A percentile compares a stretch with the other conserved stretches of the same genome.
Evolutionary conservation across 78 protist genomes (phyloP).

Genomic region (Tieghemostelium lacteum): DNA sequence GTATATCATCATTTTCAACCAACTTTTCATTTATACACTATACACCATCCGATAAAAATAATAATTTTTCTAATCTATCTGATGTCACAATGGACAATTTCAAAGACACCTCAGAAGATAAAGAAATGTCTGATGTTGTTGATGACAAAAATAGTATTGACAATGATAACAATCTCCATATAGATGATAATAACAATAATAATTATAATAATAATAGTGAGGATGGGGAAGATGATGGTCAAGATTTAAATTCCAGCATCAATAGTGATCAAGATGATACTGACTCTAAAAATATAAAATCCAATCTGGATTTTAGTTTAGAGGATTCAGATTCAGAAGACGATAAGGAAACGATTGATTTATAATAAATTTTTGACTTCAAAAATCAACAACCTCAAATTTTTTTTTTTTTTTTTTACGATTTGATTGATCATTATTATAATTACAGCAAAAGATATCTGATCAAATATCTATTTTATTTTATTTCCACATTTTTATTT

Average conservation of each 20-base stretch:
- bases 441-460: no score
- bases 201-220: background rate
- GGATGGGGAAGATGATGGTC: background rate
- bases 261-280: background rate
- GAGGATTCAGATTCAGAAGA: no score
- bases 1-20: slow-evolving; percentile 63
- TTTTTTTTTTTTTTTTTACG: no score
- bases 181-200: background rate
- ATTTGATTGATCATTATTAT: no score
- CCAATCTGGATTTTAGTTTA: background rate
- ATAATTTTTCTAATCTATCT: background rate
- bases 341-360: no score
- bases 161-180: background rate
- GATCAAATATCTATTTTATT: no score
- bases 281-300: background rate
- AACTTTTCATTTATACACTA: slow-evolving; percentile 58
- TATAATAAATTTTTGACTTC: no score
- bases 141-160: background rate
- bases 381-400: no score
- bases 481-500: no score
- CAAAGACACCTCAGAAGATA: background rate
- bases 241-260: background rate
- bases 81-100: background rate
- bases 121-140: background rate
- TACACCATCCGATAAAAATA: slow-evolving; percentile 6